These are phyloP conservation scores for Xylaria sp. DNA, from an alignment of 2,329 filamentous ascomycete genomes.

Conservation along the genomic window DNA sequence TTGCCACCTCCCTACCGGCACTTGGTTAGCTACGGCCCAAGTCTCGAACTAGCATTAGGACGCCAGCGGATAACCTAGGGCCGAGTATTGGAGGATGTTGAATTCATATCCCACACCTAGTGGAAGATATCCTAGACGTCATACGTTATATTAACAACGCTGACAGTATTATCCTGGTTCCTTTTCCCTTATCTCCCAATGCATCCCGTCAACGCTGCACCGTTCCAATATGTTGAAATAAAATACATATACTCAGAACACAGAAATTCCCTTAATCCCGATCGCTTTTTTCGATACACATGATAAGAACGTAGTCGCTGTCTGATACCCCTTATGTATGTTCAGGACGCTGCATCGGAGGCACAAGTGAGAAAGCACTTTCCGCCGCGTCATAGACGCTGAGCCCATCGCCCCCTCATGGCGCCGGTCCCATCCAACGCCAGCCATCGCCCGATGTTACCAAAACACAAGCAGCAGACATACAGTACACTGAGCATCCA, in stretches of 20 bases:
- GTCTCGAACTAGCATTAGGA: neutral
- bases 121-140: neutral
- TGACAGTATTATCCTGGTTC: neutral
- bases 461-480: slow-evolving; percentile 93
- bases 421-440: slow-evolving; percentile 54
- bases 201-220: neutral
- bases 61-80: neutral
- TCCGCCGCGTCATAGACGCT: slow-evolving; percentile 7
- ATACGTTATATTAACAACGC: neutral
- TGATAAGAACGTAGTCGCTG: neutral
- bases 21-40: no score
- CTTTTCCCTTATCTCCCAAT: neutral
- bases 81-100: neutral
- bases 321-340: slow-evolving; percentile 28
- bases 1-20: no score
- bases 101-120: neutral
- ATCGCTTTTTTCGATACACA: neutral
- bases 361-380: neutral
- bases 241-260: neutral
- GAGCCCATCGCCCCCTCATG: slow-evolving; percentile 49
- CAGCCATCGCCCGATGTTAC: slow-evolving; percentile 85
- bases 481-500: slow-evolving; percentile 96
- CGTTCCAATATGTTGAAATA: neutral
- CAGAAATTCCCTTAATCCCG: neutral
- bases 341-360: slow-evolving; percentile 31